A percentile compares a stretch with the other conserved stretches of the same genome.
These are phyloP conservation scores for Babesia divergens DNA, from an alignment of 169 alveolate genomes.

Conservation along the genomic window DNA sequence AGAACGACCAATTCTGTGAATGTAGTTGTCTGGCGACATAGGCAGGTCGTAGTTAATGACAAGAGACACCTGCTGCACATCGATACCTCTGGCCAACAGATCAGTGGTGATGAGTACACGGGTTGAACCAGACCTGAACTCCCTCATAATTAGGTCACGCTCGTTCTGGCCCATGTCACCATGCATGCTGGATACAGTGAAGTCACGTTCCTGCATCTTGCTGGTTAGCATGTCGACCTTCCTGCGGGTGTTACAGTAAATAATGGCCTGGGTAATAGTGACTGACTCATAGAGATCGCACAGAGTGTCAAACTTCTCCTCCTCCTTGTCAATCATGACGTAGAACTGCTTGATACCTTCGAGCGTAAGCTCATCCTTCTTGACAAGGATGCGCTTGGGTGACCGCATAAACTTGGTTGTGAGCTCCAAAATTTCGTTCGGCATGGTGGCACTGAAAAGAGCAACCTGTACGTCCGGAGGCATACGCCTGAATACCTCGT, in stretches of 20 bases:
- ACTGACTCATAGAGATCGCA: conserved; percentile 93
- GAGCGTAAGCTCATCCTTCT: conserved; percentile 96
- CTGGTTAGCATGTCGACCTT: conserved; percentile 92
- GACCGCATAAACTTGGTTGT: conserved; percentile 95
- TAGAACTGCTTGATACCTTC: conserved; percentile 98
- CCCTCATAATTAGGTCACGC: conserved; percentile 96
- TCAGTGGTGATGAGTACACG: conserved; percentile 99
- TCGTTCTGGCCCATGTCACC: conserved; percentile 97
- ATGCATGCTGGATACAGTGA: conserved; percentile 96
- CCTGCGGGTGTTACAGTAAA: conserved; percentile 97
- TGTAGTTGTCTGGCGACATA: conserved; percentile 92
- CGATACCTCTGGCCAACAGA: conserved; percentile 98
- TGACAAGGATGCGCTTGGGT: conserved; percentile 94
- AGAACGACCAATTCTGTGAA: conserved; percentile 99
- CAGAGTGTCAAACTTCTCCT: conserved; percentile 93
- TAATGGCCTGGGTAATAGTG: conserved; percentile 96
- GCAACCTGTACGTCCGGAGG: conserved; percentile 86
- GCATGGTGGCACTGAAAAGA: conserved; percentile 96
- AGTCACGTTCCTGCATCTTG: conserved; percentile 92
- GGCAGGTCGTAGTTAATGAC: conserved; percentile 99
- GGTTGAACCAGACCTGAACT: conserved; percentile 96
- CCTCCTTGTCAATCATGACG: conserved; percentile 97
- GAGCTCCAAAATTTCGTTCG: conserved; percentile 92
- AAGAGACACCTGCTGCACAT: conserved; percentile 95
- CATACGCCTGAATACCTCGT: conserved; percentile 75